Base-by-base conservation (phyloP, 306 rosid genomes). In the cucumber (Cucumis sativus) region DNA sequence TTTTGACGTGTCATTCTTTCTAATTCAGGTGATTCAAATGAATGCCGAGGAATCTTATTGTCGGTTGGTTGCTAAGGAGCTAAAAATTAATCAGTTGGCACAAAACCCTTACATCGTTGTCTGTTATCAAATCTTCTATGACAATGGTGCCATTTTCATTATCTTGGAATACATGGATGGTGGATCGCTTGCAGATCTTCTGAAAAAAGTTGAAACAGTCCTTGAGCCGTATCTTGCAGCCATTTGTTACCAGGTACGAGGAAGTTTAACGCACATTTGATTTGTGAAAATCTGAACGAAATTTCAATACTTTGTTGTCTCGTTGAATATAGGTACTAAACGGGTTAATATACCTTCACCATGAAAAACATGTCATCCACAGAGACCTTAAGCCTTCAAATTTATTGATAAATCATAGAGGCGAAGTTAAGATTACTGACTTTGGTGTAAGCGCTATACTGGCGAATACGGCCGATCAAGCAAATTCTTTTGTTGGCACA, bases 111-210 rank as follows among this genome's bases (percentile, higher is more conserved):
- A 83, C 79, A 88, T 92, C 72, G 99, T 92, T 69, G 87, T 91
- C 74, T 92, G 98, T 79, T 92, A 92, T 84, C 93, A 85, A 73
- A 92, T 97, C 70, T 92, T 89, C 84, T 96, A 96, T 70, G 84
- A 88, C 10, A 96, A 96, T 56, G 97, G 97, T 77, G 80, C 84
- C 73, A 84, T 96, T 89, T 96, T 96, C 73, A 89, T 92, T 79
- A 91, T 96, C 87, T 89, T 96, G 81, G 99, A 96, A 88, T 96
- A 96, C 88, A 96, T 96, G 99, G 99, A 96, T 80, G 98, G 99
- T 60, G 99, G 99, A 6, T 92, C 98, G 71, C 85, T 96, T n/a
- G 92, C 91, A 79, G 98, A 96, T 89, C 84, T 96, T 70, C 84
- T 96, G 74, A 89, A 82, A 82, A 89, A 92, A 81, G 96, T 96